Evolutionary conservation across 805 yeast species (phyloP).

Genomic region (Saccharomycopsis sp.): DNA sequence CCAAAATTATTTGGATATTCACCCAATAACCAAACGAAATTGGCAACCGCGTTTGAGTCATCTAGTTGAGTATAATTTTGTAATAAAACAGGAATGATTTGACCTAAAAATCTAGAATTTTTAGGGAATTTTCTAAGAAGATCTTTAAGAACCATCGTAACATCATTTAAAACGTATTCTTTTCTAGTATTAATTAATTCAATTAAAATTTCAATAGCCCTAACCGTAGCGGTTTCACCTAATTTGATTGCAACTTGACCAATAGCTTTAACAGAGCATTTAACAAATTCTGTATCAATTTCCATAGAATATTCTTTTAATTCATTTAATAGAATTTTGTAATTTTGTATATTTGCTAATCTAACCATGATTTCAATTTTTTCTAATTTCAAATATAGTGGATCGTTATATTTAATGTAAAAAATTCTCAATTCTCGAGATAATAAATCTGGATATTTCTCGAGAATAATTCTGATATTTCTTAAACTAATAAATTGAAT

Average conservation of each 20-base stretch:
- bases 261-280: slow-evolving; percentile 53
- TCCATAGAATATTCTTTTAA: slow-evolving; percentile 77
- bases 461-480: slow-evolving; percentile 81
- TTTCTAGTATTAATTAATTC: slow-evolving; percentile 53
- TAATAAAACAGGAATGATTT: slow-evolving; percentile 45
- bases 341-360: slow-evolving; percentile 42
- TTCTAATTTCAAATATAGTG: slow-evolving; percentile 67
- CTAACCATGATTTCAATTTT: slow-evolving; percentile 68
- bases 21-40: slow-evolving; percentile 61
- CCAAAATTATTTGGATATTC: slow-evolving; percentile 57
- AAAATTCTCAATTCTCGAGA: slow-evolving; percentile 78
- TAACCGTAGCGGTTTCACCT: slow-evolving; percentile 36
- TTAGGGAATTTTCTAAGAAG: slow-evolving; percentile 58
- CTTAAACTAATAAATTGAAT: slow-evolving; percentile 89
- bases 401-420: slow-evolving; percentile 80
- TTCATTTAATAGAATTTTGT: slow-evolving; percentile 52
- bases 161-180: slow-evolving; percentile 49
- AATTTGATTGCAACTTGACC: slow-evolving; percentile 65
- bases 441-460: slow-evolving; percentile 74
- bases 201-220: slow-evolving; percentile 50
- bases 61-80: slow-evolving; percentile 37
- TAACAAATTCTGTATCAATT: slow-evolving; percentile 70
- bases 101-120: slow-evolving; percentile 34
- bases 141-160: slow-evolving; percentile 51
- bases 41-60: slow-evolving; percentile 39